Conservation (phyloP, 495 filamentous ascomycete species). For the Neurospora sp. region DNA sequence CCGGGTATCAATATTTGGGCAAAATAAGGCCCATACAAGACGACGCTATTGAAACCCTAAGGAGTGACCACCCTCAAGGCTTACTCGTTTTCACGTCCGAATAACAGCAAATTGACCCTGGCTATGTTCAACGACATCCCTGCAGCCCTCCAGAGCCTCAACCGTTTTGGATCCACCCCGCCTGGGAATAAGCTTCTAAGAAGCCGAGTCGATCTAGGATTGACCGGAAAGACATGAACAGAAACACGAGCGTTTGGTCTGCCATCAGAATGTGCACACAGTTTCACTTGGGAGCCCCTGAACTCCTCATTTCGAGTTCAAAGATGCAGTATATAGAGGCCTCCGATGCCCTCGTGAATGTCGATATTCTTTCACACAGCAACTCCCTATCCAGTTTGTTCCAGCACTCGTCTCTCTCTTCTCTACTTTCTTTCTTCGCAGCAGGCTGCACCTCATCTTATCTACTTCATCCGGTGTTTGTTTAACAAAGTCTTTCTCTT, state of each 20-base stretch:
- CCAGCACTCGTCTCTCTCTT: not conserved
- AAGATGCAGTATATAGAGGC: not conserved
- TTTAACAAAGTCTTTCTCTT: not conserved
- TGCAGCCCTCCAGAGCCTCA: not conserved
- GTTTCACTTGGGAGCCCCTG: not conserved
- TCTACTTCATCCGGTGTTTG: not conserved
- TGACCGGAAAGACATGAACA: not conserved
- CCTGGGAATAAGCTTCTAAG: not conserved
- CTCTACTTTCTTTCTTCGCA: not conserved
- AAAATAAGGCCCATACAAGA: not conserved
- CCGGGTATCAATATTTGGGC: not conserved
- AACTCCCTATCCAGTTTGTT: not conserved
- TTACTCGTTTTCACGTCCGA: not conserved
- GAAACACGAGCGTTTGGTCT: not conserved
- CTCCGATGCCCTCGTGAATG: not conserved
- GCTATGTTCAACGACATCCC: not conserved
- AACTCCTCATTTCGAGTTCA: not conserved
- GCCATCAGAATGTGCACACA: not conserved
- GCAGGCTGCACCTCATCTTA: not conserved
- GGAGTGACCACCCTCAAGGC: not conserved
- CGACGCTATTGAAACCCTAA: not conserved
- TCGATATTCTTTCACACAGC: not conserved
- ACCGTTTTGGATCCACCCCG: not conserved
- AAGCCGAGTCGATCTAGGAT: not conserved
- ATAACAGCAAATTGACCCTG: not conserved